phyloP scores from a whole-genome alignment of 345 rosid genomes.

The Populus deltoides region DNA sequence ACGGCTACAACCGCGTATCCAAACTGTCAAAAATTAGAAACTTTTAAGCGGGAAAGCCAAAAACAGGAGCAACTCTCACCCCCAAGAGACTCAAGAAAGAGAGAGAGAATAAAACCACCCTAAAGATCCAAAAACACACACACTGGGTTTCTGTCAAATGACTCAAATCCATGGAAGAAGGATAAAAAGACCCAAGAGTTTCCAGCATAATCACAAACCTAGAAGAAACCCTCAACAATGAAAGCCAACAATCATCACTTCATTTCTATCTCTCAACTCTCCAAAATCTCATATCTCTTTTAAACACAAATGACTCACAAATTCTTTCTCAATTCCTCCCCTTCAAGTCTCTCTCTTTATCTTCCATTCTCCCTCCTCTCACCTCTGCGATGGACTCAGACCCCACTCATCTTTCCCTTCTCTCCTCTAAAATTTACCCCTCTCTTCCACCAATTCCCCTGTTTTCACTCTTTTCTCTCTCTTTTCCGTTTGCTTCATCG shows the following conservation, averaged over 20 bases:
- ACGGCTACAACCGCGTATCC: no score
- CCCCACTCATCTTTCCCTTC: slow-evolving; percentile 39
- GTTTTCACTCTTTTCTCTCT: slow-evolving; percentile 68
- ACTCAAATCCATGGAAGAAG: not conserved
- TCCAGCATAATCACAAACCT: slow-evolving; percentile 17
- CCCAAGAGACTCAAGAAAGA: not conserved
- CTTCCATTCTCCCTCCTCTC: slow-evolving; percentile 49
- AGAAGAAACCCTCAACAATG: slow-evolving; percentile 11
- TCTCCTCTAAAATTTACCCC: slow-evolving; percentile 59
- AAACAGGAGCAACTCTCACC: not conserved
- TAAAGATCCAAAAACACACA: not conserved
- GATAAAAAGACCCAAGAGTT: slow-evolving; percentile 7
- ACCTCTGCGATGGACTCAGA: slow-evolving; percentile 64
- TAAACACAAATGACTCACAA: slow-evolving; percentile 45
- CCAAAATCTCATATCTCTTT: slow-evolving; percentile 49
- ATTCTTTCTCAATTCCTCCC: slow-evolving; percentile 50
- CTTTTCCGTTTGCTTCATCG: slow-evolving; percentile 71
- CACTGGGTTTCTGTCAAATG: not conserved
- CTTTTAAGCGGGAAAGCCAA: not conserved
- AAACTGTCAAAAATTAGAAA: no score
- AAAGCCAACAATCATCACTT: not conserved
- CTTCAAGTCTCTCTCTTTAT: slow-evolving; percentile 33
- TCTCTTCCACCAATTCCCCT: slow-evolving; percentile 60
- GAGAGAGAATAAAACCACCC: not conserved
- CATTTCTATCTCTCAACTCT: slow-evolving; percentile 40